Conservation (phyloP, 2,329 filamentous ascomycete genomes). For the Remersonia thermophila region DNA sequence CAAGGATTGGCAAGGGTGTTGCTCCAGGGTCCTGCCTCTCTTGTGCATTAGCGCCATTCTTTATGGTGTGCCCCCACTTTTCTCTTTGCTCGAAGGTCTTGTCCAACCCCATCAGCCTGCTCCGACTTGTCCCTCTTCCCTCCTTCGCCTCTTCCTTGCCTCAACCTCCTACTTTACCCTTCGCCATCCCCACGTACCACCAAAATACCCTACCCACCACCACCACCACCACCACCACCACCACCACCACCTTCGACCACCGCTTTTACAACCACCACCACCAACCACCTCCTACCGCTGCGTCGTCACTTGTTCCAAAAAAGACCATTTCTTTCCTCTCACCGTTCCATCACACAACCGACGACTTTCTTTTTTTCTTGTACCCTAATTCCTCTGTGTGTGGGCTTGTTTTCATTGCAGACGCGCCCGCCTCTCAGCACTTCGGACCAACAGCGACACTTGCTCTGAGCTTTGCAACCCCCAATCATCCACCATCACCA, state of each 20-base stretch:
- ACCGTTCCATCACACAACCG: not conserved
- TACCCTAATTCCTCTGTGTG: not conserved
- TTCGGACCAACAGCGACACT: not conserved
- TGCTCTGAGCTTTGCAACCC: slow-evolving; percentile 5
- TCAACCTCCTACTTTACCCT: slow-evolving; percentile 18
- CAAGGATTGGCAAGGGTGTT: slow-evolving; percentile 10
- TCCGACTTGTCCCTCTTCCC: slow-evolving; percentile 15
- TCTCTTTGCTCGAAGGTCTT: slow-evolving; percentile 5
- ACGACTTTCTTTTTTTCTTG: slow-evolving; percentile 13
- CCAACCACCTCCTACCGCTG: slow-evolving; percentile 3
- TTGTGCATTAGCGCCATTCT: slow-evolving; percentile 15
- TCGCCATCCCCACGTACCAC: slow-evolving; percentile 15
- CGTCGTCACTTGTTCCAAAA: too few species aligned
- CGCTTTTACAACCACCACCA: slow-evolving; percentile 3
- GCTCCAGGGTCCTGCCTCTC: slow-evolving; percentile 18
- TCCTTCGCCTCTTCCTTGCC: slow-evolving; percentile 18
- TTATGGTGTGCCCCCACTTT: slow-evolving; percentile 12
- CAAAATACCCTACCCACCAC: slow-evolving; percentile 6
- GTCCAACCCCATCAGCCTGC: slow-evolving; percentile 18
- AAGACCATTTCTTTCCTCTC: slow-evolving; percentile 9
- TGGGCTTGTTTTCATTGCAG: too few species aligned
- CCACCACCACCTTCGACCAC: slow-evolving; percentile 6
- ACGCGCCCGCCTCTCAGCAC: slow-evolving; percentile 2
- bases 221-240: slow-evolving; percentile 11
- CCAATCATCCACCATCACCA: slow-evolving; percentile 20